Conservation (phyloP, 768 basidiomycete species). For the Tubosaeta sp. region DNA sequence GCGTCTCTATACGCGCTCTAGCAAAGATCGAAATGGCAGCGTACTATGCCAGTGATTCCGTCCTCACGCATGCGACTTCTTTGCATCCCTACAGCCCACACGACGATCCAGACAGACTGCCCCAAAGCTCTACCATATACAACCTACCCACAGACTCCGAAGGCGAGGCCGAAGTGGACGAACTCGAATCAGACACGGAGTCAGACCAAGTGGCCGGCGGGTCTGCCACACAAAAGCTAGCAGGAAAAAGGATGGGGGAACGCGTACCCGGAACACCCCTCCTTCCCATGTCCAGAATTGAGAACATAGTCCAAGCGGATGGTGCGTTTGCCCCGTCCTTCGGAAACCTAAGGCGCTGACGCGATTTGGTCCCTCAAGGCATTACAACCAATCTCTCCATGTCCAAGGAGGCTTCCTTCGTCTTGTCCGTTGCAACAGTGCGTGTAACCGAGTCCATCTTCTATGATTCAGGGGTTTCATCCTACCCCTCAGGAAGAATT, state of each 20-base stretch:
- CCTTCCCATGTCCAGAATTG: slow-evolving; percentile 61
- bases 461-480: slow-evolving; percentile 10
- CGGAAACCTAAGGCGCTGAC: slow-evolving; percentile 10
- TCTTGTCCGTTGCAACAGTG: slow-evolving; percentile 76
- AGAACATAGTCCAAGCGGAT: slow-evolving; percentile 77
- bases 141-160: slow-evolving; percentile 34
- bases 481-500: slow-evolving; percentile 68
- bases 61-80: slow-evolving; percentile 30
- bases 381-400: slow-evolving; percentile 58
- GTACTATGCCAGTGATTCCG: slow-evolving; percentile 26
- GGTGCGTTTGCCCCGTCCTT: slow-evolving; percentile 40
- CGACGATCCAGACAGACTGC: slow-evolving; percentile 22
- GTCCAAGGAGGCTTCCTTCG: slow-evolving; percentile 72
- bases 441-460: slow-evolving; percentile 13
- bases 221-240: slow-evolving; percentile 25
- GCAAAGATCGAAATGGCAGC: slow-evolving; percentile 27
- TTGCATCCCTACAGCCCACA: slow-evolving; percentile 28
- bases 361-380: slow-evolving; percentile 34
- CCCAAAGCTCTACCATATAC: slow-evolving; percentile 25
- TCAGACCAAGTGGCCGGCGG: slow-evolving; percentile 26
- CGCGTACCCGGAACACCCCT: slow-evolving; percentile 64
- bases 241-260: slow-evolving; percentile 30
- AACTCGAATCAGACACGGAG: slow-evolving; percentile 31
- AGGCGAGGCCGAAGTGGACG: slow-evolving; percentile 31
- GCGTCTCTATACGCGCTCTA: slow-evolving; percentile 10